Evolutionary conservation across 129 eudicot genomes (phyloP).

Genomic region (Arctium lappa): DNA sequence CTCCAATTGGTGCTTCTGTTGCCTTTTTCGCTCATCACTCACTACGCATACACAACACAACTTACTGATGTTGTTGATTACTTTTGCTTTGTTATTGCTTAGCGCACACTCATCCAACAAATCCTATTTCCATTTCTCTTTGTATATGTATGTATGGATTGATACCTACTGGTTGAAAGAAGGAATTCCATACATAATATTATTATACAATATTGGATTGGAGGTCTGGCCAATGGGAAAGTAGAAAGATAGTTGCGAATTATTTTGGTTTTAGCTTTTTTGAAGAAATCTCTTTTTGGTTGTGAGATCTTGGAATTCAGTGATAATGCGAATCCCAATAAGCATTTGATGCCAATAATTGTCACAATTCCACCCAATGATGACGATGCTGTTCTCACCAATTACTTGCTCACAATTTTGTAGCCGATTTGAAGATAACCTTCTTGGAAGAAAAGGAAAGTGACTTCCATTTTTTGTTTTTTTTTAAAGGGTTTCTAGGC

Average conservation of each 20-base stretch:
- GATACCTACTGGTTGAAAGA: neutral
- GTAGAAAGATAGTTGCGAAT: constrained; percentile 6
- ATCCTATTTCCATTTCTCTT: constrained; percentile 22
- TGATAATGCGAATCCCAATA: constrained; percentile 60
- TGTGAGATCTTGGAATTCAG: constrained; percentile 53
- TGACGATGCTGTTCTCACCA: constrained; percentile 33
- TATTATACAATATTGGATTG: neutral
- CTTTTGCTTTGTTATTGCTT: constrained; percentile 37
- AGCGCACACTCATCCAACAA: constrained; percentile 9
- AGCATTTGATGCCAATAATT: constrained; percentile 66
- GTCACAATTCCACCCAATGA: constrained; percentile 39
- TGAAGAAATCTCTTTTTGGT: neutral
- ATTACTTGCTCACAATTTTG: neutral
- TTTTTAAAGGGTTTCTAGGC: no score
- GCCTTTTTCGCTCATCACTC: constrained; percentile 34
- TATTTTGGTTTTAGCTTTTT: neutral
- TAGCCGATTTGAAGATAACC: constrained; percentile 4
- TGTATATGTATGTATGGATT: neutral
- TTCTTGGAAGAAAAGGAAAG: neutral
- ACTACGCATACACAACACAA: neutral
- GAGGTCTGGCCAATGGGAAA: constrained; percentile 32
- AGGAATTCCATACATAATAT: neutral
- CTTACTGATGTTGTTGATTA: neutral
- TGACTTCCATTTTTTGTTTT: no score
- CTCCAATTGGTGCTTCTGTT: constrained; percentile 19